phyloP scores from a whole-genome alignment of 2,329 filamentous ascomycete species.

The Colletotrichum sp. region DNA sequence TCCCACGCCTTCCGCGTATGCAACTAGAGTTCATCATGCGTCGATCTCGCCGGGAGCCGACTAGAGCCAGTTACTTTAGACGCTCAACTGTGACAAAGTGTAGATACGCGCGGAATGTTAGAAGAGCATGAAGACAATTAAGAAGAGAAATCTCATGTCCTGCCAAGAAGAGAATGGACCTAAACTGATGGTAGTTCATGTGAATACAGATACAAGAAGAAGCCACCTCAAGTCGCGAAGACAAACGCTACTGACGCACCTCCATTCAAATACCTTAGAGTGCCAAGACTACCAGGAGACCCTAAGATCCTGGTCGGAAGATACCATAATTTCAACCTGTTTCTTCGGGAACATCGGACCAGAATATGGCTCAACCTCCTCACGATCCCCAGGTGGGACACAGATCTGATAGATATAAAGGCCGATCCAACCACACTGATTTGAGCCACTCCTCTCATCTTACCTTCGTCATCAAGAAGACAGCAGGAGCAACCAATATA shows the following conservation, averaged over 20 bases:
- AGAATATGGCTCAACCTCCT: background rate
- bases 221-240: background rate
- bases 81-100: background rate
- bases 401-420: background rate
- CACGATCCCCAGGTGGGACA: background rate
- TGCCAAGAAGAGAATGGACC: background rate
- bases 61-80: background rate
- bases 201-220: background rate
- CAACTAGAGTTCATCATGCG: background rate
- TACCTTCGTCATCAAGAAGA: background rate
- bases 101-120: fast-evolving
- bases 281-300: background rate
- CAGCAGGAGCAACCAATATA: background rate
- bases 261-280: background rate
- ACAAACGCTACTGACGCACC: background rate
- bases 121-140: background rate
- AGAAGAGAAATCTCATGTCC: fast-evolving
- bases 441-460: background rate
- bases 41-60: background rate
- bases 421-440: background rate
- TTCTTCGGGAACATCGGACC: background rate
- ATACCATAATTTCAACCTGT: background rate
- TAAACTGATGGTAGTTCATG: fast-evolving
- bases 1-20: background rate
- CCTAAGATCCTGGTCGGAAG: background rate